Evolutionary conservation across 2,329 filamentous ascomycete genomes (phyloP), one percentile per base, ranked within the genome.

Genomic region (Penicillium sp.): DNA sequence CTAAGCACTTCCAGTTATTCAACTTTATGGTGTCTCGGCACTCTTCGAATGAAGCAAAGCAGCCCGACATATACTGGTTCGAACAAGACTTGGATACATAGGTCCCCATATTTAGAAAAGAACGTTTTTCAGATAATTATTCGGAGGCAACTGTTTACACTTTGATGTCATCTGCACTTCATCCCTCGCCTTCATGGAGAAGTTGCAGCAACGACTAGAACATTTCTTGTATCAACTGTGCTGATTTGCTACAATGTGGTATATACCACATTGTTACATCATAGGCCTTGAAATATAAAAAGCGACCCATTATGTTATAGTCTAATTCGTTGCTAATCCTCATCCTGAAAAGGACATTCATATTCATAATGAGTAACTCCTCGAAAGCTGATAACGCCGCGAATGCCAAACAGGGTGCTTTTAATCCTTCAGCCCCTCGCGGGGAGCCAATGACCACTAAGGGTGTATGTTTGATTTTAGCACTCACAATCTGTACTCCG

Each of bases 351-450:
- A 29, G 3, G 4, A 5, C 10, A 45, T 31, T 9, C 5, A 21
- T 3, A 19, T 31, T n/a, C 31, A 47, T 21, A 47, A 70, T 70
- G 67, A 68, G 65, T 40, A 58, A 57, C 46, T 49, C 66, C 16
- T 60, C 56, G 36, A 85, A 86, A 70, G 68, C 79, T 43, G 78
- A 85, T 25, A 79, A 84, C 29, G 72, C 85, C 58, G 57, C 58
- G 45, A 76, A 74, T 64, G 78, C 79, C 61, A 72, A 75, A 49
- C 79, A 83, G 67, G 83, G 83, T 66, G 78, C 85, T 66, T 86
- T 88, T 70, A 74, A 77, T 62, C 78, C 80, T 60, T 77, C 75
- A 23, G 76, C 84, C 2, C 74, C 78, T 11, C 80, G 77, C 8
- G 74, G 81, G 4, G 78, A 83, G 63, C 85, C 84, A 15, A 65